Evolutionary conservation across 1,284 basidiomycete genomes (phyloP), one percentile per base, ranked within the genome.

Genomic region (Fistulinella cinereoalba): DNA sequence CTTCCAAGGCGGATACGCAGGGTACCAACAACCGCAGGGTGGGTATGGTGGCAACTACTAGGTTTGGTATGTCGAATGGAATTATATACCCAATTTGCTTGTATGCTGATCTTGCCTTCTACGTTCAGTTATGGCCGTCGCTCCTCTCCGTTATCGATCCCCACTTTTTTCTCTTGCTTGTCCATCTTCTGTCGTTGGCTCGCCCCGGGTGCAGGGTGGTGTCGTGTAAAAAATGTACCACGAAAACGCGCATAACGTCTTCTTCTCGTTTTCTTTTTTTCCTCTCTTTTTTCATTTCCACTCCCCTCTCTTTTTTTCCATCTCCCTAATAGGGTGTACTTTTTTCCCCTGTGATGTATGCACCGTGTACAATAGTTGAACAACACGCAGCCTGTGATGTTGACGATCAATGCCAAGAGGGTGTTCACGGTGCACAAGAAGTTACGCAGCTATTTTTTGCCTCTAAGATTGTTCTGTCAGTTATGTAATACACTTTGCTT

Each of bases 41-140:
- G 62, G 62, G 16, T 57, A 56, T 3, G 53, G 58, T n/a, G n/a
- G n/a, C n/a, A n/a, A n/a, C 16, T 65, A 65, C 36, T 61, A 31
- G 55, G 39, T 11, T 5, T 1, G n/a, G 58, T 60, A 18, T 10
- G 21, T 36, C 12, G 7, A 7, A n/a, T 44, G 42, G 31, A 21
- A 8, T 16, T 8, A 13, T 4, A 6, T 19, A 11, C 8, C 29
- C 25, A n/a, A 15, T 2, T n/a, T 11, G 8, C n/a, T 29, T 23
- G n/a, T 27, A n/a, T 6, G 37, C 5, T 32, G 62, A 36, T 57
- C n/a, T 0, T 28, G 13, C 16, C 27, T 19, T 3, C 16, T 25
- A 28, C 29, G 27, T 34, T 9, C 28, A 41, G 13, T 12, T 48
- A 8, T 40, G 33, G 15, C 27, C 4, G 12, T 22, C 13, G 44